phyloP scores from a whole-genome alignment of 768 basidiomycete genomes.

The Russula ochroleuca region DNA sequence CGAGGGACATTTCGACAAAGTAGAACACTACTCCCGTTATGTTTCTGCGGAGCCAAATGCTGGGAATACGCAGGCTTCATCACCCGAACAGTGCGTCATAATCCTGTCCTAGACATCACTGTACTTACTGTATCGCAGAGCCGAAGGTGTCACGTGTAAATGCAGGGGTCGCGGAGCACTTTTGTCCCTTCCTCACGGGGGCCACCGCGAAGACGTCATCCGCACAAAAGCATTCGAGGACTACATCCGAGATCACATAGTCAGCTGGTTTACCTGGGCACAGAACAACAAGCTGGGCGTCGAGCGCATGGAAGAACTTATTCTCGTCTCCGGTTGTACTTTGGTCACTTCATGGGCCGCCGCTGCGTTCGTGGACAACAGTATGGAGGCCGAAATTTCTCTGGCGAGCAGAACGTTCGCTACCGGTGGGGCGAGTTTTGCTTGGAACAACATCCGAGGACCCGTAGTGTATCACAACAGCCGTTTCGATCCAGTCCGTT shows the following conservation, averaged over 20 bases:
- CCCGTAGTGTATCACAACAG: not conserved
- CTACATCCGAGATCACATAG: conserved; percentile 1
- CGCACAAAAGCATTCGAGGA: not conserved
- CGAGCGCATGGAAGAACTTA: conserved; percentile 16
- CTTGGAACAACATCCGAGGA: not conserved
- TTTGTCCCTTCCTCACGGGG: not conserved
- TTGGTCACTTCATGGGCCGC: conserved; percentile 13
- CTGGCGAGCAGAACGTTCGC: not conserved
- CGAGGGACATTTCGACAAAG: not conserved
- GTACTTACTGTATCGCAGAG: not conserved
- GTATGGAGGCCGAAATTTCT: not conserved
- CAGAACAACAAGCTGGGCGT: not conserved
- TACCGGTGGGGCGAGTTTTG: not conserved
- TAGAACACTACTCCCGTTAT: not conserved
- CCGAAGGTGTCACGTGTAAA: not conserved
- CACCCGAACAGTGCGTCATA: not conserved
- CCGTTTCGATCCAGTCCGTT: not conserved
- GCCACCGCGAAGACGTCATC: not conserved
- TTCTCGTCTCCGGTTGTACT: conserved; percentile 15
- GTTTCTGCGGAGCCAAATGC: not conserved
- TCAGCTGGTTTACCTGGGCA: conserved; percentile 4
- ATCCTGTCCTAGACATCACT: no score
- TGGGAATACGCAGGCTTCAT: not conserved
- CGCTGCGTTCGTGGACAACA: not conserved
- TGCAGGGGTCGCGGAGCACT: not conserved